These are phyloP conservation scores for Arachis stenosperma DNA, from an alignment of 306 rosid species.

Conservation along the genomic window DNA sequence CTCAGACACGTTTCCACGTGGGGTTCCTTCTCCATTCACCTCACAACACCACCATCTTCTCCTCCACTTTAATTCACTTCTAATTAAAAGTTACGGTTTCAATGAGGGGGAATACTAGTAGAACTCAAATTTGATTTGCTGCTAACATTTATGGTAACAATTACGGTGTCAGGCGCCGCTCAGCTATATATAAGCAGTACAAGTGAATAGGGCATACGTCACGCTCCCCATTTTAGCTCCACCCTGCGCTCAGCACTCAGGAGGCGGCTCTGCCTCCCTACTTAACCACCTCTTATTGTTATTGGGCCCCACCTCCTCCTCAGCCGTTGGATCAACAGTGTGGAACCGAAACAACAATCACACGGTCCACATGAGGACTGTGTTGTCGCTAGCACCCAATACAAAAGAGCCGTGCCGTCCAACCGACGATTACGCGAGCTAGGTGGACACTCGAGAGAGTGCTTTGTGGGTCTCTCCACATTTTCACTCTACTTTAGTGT, in stretches of 20 bases:
- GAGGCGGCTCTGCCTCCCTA: constrained; percentile 39
- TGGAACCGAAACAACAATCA: constrained; percentile 13
- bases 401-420: constrained; percentile 56
- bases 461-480: constrained; percentile 63
- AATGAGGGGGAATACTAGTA: neutral
- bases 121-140: neutral
- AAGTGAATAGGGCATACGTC: constrained; percentile 66
- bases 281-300: constrained; percentile 37
- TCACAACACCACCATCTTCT: no score
- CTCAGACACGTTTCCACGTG: constrained; percentile 83
- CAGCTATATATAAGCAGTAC: constrained; percentile 30
- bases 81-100: no score
- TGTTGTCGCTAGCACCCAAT: neutral
- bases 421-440: constrained; percentile 91
- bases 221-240: constrained; percentile 15
- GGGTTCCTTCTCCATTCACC: constrained; percentile 41
- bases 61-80: neutral
- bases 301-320: constrained; percentile 39
- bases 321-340: constrained; percentile 36
- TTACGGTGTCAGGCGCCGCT: constrained; percentile 54
- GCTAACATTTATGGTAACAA: neutral
- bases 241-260: constrained; percentile 33
- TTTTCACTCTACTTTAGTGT: neutral
- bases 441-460: neutral
- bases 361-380: constrained; percentile 25